Evolutionary conservation across 768 basidiomycete species (phyloP), one percentile per base, ranked within the genome.

Genomic region (Boletus subparvulus): DNA sequence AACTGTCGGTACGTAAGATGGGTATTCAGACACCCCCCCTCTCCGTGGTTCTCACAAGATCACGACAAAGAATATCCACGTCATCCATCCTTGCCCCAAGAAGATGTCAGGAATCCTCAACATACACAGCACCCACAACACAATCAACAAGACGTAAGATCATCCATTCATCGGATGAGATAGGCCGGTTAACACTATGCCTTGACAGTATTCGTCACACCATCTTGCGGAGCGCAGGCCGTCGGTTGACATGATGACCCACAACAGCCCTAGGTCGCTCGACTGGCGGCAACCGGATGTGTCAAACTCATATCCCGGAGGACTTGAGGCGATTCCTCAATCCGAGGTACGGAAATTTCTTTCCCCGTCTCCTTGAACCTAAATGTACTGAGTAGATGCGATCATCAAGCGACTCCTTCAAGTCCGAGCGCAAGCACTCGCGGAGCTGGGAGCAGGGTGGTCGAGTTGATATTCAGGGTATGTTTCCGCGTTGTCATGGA

Each of bases 361-460:
- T 21, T 50, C 8, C 11, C 44, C 33, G 6, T 54, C 52, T 51
- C 62, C 50, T 59, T 54, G 66, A 55, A 61, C 61, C 67, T 67
- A 47, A 74, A 62, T 67, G 67, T 64, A 72, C 72, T 61, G 63
- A 58, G 62, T 64, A 72, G 70, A 69, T 72, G 53, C 72, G 71
- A 58, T 73, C 65, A 65, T 74, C 70, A 74, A 72, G 71, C 71
- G 67, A 69, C 71, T 70, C 64, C 62, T 72, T 63, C 71, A 70
- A 67, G 72, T 67, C 71, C 53, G 76, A 67, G 64, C 76, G 85
- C 71, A 87, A 86, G 66, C 84, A 86, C 71, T 75, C 79, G 62
- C 78, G 85, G 64, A 80, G 74, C 56, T 87, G 85, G 85, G 85
- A 86, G 58, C 82, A 79, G 64, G 73, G 70, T 61, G 73, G 71